Conservation (phyloP, 2,329 filamentous ascomycete genomes). For the Alternaria longipes region DNA sequence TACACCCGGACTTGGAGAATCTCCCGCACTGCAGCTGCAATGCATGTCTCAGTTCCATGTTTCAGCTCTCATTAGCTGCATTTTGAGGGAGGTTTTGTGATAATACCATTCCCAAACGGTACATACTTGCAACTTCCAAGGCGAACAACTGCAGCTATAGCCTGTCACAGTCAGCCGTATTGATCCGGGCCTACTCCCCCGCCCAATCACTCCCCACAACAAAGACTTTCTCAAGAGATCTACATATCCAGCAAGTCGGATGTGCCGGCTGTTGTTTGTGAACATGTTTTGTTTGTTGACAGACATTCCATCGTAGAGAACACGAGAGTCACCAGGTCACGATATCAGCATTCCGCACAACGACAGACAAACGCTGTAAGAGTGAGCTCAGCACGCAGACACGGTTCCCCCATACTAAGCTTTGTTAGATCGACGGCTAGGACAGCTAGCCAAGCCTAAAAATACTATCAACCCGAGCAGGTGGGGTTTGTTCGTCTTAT, state of each 20-base stretch:
- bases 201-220: conserved; percentile 6
- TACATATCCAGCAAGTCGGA: neutral
- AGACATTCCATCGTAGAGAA: neutral
- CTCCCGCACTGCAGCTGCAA: neutral
- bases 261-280: neutral
- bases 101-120: conserved; percentile 7
- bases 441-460: conserved; percentile 18
- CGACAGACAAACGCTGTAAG: neutral
- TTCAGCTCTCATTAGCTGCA: conserved; percentile 6
- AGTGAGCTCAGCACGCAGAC: neutral
- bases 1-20: neutral
- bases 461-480: conserved; percentile 26
- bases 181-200: neutral
- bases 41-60: conserved; percentile 7
- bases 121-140: conserved; percentile 7
- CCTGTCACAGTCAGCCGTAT: conserved; percentile 8
- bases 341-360: neutral
- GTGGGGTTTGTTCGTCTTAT: conserved; percentile 26
- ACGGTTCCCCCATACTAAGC: conserved; percentile 8
- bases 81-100: neutral
- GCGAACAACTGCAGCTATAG: conserved; percentile 9
- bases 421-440: conserved; percentile 18
- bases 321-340: neutral
- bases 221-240: neutral
- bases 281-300: neutral